Percentiles rank a stretch among this genome's conserved stretches.
Conservation (phyloP, 441 rosid genomes). For the Gossypium davidsonii region DNA sequence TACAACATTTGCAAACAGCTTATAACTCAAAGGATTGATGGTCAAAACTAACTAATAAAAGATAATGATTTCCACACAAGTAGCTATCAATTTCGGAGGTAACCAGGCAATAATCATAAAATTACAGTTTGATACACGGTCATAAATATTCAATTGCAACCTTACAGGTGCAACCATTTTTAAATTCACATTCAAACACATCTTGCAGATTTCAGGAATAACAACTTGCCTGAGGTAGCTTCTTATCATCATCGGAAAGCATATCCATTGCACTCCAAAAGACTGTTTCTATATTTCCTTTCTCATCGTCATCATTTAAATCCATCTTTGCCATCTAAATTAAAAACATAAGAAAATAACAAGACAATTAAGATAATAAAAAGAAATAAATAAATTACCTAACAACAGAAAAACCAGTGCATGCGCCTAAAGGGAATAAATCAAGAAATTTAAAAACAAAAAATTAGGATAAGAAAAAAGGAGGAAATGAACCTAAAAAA, state of each 20-base stretch:
- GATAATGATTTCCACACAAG: not conserved
- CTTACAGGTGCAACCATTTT: not conserved
- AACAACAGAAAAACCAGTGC: not conserved
- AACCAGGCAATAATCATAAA: not conserved
- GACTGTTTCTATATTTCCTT: constrained; percentile 68
- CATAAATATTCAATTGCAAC: not conserved
- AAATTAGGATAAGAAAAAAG: not conserved
- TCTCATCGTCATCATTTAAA: constrained; percentile 83
- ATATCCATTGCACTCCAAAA: constrained; percentile 96
- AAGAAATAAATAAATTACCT: not conserved
- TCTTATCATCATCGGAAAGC: constrained; percentile 97
- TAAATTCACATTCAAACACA: not conserved
- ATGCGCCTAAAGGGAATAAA: not conserved
- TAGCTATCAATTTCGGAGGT: not conserved
- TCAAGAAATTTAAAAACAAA: not conserved
- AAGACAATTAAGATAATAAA: not conserved
- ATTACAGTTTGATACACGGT: not conserved
- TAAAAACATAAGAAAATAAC: constrained; percentile 16
- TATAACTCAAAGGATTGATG: not conserved
- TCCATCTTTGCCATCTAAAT: constrained; percentile 94
- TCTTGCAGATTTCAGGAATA: not conserved
- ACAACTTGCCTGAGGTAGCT: constrained; percentile 94
- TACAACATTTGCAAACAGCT: not conserved
- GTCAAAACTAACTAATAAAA: not conserved
- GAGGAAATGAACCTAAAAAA: not conserved